A percentile compares a stretch with the other conserved stretches of the same genome.
phyloP scores from a whole-genome alignment of 2,329 filamentous ascomycete genomes.

The Colletotrichum sp. region DNA sequence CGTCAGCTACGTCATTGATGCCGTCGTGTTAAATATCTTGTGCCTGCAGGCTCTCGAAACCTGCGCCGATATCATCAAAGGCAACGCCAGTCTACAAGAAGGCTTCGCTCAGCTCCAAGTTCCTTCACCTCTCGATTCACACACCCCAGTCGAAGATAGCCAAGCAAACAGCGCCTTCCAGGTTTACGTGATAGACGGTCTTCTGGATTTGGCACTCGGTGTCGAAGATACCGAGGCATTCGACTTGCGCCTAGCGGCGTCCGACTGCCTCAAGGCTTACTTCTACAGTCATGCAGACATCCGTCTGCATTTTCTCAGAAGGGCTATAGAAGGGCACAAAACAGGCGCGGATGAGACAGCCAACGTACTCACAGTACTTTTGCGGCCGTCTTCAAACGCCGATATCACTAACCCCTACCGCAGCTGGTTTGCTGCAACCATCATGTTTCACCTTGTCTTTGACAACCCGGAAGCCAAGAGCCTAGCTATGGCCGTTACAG shows the following conservation, averaged over 20 bases:
- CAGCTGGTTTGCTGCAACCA: conserved; percentile 86
- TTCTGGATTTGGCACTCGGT: conserved; percentile 82
- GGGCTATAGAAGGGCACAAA: conserved; percentile 87
- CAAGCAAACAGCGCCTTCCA: conserved; percentile 58
- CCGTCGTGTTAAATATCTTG: not conserved
- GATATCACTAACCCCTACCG: conserved; percentile 82
- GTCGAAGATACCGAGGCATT: conserved; percentile 71
- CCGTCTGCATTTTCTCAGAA: conserved; percentile 81
- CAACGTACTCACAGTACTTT: conserved; percentile 85
- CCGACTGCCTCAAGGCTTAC: conserved; percentile 92
- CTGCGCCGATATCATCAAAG: conserved; percentile 87
- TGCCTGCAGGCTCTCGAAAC: conserved; percentile 72
- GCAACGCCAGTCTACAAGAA: conserved; percentile 82
- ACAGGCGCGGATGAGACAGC: conserved; percentile 81
- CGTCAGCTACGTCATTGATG: not conserved
- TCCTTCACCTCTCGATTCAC: conserved; percentile 57
- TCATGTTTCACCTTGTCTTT: conserved; percentile 85
- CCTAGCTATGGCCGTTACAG: conserved; percentile 80
- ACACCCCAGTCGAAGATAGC: conserved; percentile 41
- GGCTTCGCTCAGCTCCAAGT: conserved; percentile 89
- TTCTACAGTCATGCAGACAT: conserved; percentile 83
- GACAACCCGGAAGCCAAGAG: conserved; percentile 82
- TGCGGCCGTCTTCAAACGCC: conserved; percentile 68
- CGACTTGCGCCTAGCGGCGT: conserved; percentile 83
- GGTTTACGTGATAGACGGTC: conserved; percentile 91